These are phyloP conservation scores for Mycena amicta DNA, from an alignment of 768 basidiomycete species.

Conservation along the genomic window DNA sequence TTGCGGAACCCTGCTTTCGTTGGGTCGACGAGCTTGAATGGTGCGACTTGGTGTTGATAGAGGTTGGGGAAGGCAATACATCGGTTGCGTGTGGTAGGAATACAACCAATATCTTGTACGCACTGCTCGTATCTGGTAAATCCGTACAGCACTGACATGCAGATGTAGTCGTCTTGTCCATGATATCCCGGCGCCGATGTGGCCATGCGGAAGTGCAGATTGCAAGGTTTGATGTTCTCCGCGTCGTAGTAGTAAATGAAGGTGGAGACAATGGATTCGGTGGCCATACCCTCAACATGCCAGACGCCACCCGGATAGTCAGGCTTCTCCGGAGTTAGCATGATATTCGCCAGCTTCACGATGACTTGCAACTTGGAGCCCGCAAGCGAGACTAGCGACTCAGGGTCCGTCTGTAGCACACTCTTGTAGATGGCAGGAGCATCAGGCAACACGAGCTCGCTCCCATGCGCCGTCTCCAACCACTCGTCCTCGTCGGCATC, in stretches of 20 bases:
- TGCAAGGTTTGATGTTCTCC: constrained; percentile 34
- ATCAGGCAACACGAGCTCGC: constrained; percentile 6
- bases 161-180: background rate
- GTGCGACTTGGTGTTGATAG: constrained; percentile 40
- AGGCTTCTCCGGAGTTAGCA: constrained; percentile 39
- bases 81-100: constrained; percentile 38
- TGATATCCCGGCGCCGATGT: constrained; percentile 29
- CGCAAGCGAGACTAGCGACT: constrained; percentile 2
- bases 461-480: background rate
- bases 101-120: constrained; percentile 34
- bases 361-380: constrained; percentile 33
- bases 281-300: constrained; percentile 39
- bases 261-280: constrained; percentile 30
- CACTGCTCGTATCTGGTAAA: constrained; percentile 20
- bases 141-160: background rate
- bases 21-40: background rate
- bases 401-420: background rate
- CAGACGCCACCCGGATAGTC: constrained; percentile 38
- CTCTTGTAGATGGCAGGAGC: background rate
- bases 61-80: constrained; percentile 45
- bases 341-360: constrained; percentile 43
- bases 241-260: constrained; percentile 32
- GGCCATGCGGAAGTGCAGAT: constrained; percentile 32
- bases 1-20: background rate
- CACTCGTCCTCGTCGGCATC: background rate